These are phyloP conservation scores for Didymella exigua DNA, from an alignment of 2,329 filamentous ascomycete species.

Conservation along the genomic window DNA sequence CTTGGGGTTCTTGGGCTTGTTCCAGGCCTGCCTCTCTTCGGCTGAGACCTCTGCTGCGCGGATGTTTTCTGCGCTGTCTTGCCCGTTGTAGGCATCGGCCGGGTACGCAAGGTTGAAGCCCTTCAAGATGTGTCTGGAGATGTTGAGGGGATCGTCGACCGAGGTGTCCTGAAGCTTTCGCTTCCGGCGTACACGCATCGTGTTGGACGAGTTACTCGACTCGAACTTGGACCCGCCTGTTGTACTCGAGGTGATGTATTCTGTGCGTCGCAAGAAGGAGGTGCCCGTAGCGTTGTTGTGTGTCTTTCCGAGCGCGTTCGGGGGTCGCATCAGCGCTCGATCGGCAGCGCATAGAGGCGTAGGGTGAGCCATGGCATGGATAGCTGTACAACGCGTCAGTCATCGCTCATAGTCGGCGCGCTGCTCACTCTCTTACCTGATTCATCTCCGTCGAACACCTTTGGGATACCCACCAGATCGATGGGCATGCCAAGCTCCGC, in stretches of 20 bases:
- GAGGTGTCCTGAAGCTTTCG: slow-evolving; percentile 46
- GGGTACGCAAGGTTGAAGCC: slow-evolving; percentile 70
- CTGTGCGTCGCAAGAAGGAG: slow-evolving; percentile 92
- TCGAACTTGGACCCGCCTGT: slow-evolving; percentile 54
- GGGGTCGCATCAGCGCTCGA: slow-evolving; percentile 78
- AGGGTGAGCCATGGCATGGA: slow-evolving; percentile 75
- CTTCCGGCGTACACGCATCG: slow-evolving; percentile 49
- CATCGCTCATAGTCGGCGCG: slow-evolving; percentile 17
- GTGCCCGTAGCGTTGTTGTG: slow-evolving; percentile 77
- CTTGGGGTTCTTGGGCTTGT: slow-evolving; percentile 63
- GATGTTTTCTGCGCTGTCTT: slow-evolving; percentile 64
- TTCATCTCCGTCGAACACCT: slow-evolving; percentile 94
- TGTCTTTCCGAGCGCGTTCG: slow-evolving; percentile 83
- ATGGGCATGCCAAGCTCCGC: slow-evolving; percentile 97
- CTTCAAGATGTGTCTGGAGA: slow-evolving; percentile 66
- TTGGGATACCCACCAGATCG: slow-evolving; percentile 91
- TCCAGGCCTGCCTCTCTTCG: slow-evolving; percentile 64
- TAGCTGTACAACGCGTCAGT: slow-evolving; percentile 61
- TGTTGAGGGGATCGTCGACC: slow-evolving; percentile 64
- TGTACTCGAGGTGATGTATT: slow-evolving; percentile 76
- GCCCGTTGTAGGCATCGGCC: slow-evolving; percentile 67
- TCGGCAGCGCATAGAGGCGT: slow-evolving; percentile 82
- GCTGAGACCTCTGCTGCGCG: slow-evolving; percentile 60
- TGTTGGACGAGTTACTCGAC: slow-evolving; percentile 57
- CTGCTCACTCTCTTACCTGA: slow-evolving; percentile 66